phyloP scores from a whole-genome alignment of 75 land plant genomes.

The Pseudotsuga menziesii region DNA sequence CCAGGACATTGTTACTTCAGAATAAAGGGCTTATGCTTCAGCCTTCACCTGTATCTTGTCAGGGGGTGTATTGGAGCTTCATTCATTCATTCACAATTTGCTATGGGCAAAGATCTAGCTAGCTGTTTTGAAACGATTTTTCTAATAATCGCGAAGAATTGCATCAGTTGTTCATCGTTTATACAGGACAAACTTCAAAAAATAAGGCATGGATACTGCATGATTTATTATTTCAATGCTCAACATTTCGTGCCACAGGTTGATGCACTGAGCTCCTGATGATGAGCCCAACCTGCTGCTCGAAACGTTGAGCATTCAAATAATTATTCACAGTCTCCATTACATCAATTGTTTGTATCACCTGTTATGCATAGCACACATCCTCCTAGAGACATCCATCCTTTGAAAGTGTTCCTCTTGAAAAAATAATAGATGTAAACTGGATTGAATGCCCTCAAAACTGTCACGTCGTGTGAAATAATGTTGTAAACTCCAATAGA shows the following conservation, averaged over 20 bases:
- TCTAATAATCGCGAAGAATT: background rate
- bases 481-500: conserved; percentile 87
- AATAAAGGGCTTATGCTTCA: background rate
- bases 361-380: conserved; percentile 99
- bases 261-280: too few relatives aligned
- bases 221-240: too few relatives aligned
- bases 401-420: conserved; percentile 52
- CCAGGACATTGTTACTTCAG: background rate
- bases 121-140: background rate
- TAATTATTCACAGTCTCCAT: background rate
- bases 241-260: too few relatives aligned
- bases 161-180: background rate
- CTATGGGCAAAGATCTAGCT: background rate
- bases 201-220: too few relatives aligned
- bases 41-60: background rate
- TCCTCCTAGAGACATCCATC: conserved; percentile 95
- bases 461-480: conserved; percentile 41
- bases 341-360: conserved; percentile 14
- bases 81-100: background rate
- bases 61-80: background rate
- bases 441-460: conserved; percentile 86
- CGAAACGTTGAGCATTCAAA: too few relatives aligned
- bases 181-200: too few relatives aligned
- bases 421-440: conserved; percentile 71
- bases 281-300: too few relatives aligned